Evolutionary conservation across 257 asterid species (phyloP).

Genomic region (Ilex aquifolium): DNA sequence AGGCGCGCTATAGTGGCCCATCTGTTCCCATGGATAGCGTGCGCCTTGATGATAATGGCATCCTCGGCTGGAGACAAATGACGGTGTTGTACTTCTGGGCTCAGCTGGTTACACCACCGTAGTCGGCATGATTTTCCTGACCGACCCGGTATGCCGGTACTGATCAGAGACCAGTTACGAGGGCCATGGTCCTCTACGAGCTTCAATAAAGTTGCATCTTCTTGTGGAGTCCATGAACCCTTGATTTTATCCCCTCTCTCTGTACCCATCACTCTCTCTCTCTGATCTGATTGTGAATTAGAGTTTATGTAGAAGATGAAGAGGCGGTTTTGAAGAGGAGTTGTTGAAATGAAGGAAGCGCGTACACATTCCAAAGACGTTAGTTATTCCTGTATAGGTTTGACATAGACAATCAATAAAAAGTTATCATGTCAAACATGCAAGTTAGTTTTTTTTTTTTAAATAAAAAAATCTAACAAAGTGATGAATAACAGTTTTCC

Average conservation of each 20-base stretch:
- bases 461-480: too few species aligned
- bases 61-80: conserved; percentile 56
- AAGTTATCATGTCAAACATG: too few species aligned
- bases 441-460: too few species aligned
- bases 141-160: conserved; percentile 51
- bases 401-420: too few species aligned
- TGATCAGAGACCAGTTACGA: conserved; percentile 60
- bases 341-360: too few species aligned
- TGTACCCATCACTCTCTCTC: not conserved
- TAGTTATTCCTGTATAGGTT: conserved; percentile 1
- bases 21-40: conserved; percentile 28
- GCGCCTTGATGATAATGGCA: conserved; percentile 2
- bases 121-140: conserved; percentile 71
- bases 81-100: conserved; percentile 58
- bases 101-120: conserved; percentile 83
- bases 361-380: conserved; percentile 21
- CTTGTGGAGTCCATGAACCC: conserved; percentile 61
- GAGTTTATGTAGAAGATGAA: too few species aligned
- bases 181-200: conserved; percentile 62
- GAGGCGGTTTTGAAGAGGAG: too few species aligned
- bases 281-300: too few species aligned
- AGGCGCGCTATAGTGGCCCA: conserved; percentile 63
- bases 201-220: conserved; percentile 37
- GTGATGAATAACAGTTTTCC: too few species aligned
- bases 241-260: conserved; percentile 23